phyloP scores from a whole-genome alignment of 768 basidiomycete genomes.

The Naganishia antarctica region DNA sequence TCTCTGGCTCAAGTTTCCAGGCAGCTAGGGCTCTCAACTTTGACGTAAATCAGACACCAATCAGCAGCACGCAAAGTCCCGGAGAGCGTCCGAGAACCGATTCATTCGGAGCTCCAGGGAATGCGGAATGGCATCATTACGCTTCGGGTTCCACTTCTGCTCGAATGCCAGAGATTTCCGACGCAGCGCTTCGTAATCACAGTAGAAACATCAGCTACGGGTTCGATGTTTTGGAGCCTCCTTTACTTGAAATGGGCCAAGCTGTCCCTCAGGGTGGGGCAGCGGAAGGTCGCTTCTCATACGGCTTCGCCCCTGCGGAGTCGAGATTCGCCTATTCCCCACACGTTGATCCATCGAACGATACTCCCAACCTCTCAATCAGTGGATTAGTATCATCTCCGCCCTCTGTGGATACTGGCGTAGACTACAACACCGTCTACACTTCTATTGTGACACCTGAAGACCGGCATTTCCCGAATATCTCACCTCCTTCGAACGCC shows the following conservation, averaged over 20 bases:
- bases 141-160: not conserved
- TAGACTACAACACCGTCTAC: conserved; percentile 2
- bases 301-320: not conserved
- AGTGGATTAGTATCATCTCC: conserved; percentile 11
- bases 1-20: not conserved
- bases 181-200: not conserved
- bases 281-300: not conserved
- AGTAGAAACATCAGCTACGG: not conserved
- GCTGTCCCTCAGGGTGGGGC: not conserved
- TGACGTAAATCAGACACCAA: not conserved
- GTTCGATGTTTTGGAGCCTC: not conserved
- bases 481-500: not conserved
- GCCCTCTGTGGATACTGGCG: conserved; percentile 10
- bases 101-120: not conserved
- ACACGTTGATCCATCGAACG: not conserved
- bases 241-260: not conserved
- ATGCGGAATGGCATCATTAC: not conserved
- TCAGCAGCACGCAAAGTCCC: too few relatives aligned
- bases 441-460: conserved; percentile 2
- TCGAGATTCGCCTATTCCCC: not conserved
- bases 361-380: conserved; percentile 7
- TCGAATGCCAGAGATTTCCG: not conserved
- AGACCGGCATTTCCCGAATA: conserved; percentile 15
- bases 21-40: conserved; percentile 2
- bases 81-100: not conserved